Evolutionary conservation across 75 land plant genomes (phyloP), one percentile per base, ranked within the genome.

Genomic region (Pinus taeda): DNA sequence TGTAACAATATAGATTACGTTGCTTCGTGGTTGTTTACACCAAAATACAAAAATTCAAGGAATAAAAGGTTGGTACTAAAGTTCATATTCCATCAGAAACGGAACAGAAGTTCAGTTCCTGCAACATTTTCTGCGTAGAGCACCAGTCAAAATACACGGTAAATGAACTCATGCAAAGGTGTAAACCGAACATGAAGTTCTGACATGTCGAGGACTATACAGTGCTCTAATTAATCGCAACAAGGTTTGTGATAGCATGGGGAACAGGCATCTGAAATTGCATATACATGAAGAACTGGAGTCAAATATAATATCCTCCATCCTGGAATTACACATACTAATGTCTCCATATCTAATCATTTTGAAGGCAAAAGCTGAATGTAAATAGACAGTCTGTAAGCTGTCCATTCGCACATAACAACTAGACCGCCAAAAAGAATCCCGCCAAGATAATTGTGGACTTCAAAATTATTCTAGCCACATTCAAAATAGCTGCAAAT

Each of bases 401-500:
- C n/a, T 66, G 70, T 49, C 55, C 39, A 36, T 66, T 66, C 37
- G 9, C 70, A 67, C 39, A 9, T 0, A 18, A 67, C 3, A 67
- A 37, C 20, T 36, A 15, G 20, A 37, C 39, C 39, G 36, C 71
- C 45, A 67, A 67, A 67, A 37, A 67, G 9, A 9, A 49, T 67
- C 71, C 71, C 17, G 49, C 71, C 18, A 67, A 67, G 20, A 37
- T 39, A 42, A 49, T 9, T 8, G 8, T 18, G 71, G 36, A 30
- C 49, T 20, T 67, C 71, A n/a, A 67, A 39, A 67, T 6, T 49
- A 67, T 36, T 17, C 18, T 4, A 67, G 15, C 71, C 20, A 67
- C 36, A 67, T 67, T 15, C 49, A 37, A 67, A 67, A 67, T 39
- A 15, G 11, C 71, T 67, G 71, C 71, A 67, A 37, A 67, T 33